Evolutionary conservation across 1,284 basidiomycete species (phyloP).

Genomic region (Naganishia cerealis): DNA sequence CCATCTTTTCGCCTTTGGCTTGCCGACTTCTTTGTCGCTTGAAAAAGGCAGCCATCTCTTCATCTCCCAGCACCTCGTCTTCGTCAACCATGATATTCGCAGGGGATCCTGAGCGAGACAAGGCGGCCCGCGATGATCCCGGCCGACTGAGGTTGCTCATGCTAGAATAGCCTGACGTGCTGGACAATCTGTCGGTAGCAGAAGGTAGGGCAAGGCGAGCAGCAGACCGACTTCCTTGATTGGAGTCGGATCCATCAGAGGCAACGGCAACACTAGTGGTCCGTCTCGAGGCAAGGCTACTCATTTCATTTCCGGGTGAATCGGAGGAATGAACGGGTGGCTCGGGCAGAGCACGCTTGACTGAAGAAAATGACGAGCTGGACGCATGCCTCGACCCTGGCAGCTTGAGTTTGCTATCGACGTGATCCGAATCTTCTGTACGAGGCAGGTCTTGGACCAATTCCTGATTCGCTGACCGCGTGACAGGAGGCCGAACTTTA

Average conservation of each 20-base stretch:
- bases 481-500: constrained; percentile 32
- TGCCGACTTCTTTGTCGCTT: constrained; percentile 84
- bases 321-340: constrained; percentile 9
- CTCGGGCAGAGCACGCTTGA: constrained; percentile 20
- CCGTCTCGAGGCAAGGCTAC: not conserved
- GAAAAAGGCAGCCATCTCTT: constrained; percentile 96
- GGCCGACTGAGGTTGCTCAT: constrained; percentile 3
- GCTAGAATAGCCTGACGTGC: constrained; percentile 8
- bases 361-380: constrained; percentile 3
- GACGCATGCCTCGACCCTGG: constrained; percentile 4
- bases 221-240: not conserved
- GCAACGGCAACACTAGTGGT: constrained; percentile 1
- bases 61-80: constrained; percentile 86
- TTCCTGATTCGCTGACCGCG: constrained; percentile 1
- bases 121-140: constrained; percentile 11
- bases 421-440: constrained; percentile 23
- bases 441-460: constrained; percentile 14
- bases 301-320: not conserved
- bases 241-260: not conserved
- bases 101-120: constrained; percentile 29
- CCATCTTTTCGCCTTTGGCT: constrained; percentile 62
- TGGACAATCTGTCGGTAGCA: constrained; percentile 4
- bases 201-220: not conserved
- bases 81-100: constrained; percentile 63
- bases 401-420: not conserved